These are phyloP conservation scores for Rugonectria rugulosa DNA, from an alignment of 2,329 filamentous ascomycete genomes.

Conservation along the genomic window DNA sequence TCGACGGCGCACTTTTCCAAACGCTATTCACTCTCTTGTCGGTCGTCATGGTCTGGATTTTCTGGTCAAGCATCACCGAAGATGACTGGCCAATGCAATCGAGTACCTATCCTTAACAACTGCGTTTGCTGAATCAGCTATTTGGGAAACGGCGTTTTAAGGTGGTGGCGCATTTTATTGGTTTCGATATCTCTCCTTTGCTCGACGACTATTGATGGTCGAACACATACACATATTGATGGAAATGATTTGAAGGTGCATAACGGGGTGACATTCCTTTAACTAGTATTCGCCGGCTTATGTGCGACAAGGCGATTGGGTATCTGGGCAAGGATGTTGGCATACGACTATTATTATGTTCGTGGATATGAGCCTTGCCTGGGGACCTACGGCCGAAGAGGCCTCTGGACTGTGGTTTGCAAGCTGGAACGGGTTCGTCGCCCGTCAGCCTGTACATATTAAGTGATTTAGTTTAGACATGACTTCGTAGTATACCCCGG, in stretches of 20 bases:
- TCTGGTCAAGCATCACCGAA: conserved; percentile 99
- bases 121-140: conserved; percentile 16
- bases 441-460: conserved; percentile 39
- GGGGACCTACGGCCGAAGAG: conserved; percentile 29
- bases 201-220: conserved; percentile 38
- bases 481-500: conserved; percentile 49
- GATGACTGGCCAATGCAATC: conserved; percentile 86
- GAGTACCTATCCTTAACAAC: conserved; percentile 49
- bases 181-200: conserved; percentile 40
- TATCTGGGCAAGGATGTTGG: conserved; percentile 34
- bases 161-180: conserved; percentile 34
- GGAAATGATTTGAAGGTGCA: conserved; percentile 37
- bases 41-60: conserved; percentile 86
- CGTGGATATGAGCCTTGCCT: conserved; percentile 23
- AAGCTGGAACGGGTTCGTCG: conserved; percentile 27
- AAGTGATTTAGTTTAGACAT: conserved; percentile 42
- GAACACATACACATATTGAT: conserved; percentile 40
- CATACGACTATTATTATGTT: conserved; percentile 29
- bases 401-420: conserved; percentile 34
- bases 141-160: conserved; percentile 37
- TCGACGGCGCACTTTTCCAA: conserved; percentile 92
- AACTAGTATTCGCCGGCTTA: conserved; percentile 19
- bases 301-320: conserved; percentile 28
- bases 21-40: conserved; percentile 89
- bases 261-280: conserved; percentile 31